Evolutionary conservation across 164 flowering plant species (phyloP).

Genomic region (Vitis labrusca): DNA sequence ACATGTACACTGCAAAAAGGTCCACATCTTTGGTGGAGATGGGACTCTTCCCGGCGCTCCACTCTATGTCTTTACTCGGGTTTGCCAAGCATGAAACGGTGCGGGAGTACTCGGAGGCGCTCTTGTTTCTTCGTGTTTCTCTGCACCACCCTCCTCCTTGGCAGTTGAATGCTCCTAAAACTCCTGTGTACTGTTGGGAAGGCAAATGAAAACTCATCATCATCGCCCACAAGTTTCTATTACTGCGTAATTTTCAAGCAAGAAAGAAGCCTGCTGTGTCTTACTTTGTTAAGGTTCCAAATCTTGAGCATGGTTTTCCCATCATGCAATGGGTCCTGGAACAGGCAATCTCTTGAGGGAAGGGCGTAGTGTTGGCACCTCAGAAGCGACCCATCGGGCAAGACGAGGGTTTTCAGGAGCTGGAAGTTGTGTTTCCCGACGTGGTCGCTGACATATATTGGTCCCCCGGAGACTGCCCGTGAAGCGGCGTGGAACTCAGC

Average conservation of each 20-base stretch:
- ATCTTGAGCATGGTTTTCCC: conserved; percentile 50
- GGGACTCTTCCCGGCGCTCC: conserved; percentile 47
- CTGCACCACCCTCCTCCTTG: conserved; percentile 84
- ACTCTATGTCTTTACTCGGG: conserved; percentile 54
- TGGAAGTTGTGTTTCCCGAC: conserved; percentile 33
- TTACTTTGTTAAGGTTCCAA: conserved; percentile 51
- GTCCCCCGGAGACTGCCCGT: conserved; percentile 76
- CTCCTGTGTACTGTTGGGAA: conserved; percentile 39
- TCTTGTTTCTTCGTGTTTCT: conserved; percentile 39
- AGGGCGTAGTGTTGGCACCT: conserved; percentile 31
- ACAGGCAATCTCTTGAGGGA: conserved; percentile 42
- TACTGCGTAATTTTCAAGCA: too few relatives aligned
- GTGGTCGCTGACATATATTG: conserved; percentile 50
- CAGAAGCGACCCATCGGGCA: conserved; percentile 43
- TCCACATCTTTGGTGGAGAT: conserved; percentile 36
- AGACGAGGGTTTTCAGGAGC: conserved; percentile 29
- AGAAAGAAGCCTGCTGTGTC: background rate
- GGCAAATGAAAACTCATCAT: too few relatives aligned
- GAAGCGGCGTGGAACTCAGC: conserved; percentile 82
- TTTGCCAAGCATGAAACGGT: conserved; percentile 24
- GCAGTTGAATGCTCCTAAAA: conserved; percentile 54
- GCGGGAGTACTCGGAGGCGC: conserved; percentile 40
- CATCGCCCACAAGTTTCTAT: too few relatives aligned
- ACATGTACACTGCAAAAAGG: conserved; percentile 51
- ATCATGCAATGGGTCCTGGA: conserved; percentile 40